Base-by-base conservation (phyloP, 768 basidiomycete genomes). In the Pisolithus orientalis region DNA sequence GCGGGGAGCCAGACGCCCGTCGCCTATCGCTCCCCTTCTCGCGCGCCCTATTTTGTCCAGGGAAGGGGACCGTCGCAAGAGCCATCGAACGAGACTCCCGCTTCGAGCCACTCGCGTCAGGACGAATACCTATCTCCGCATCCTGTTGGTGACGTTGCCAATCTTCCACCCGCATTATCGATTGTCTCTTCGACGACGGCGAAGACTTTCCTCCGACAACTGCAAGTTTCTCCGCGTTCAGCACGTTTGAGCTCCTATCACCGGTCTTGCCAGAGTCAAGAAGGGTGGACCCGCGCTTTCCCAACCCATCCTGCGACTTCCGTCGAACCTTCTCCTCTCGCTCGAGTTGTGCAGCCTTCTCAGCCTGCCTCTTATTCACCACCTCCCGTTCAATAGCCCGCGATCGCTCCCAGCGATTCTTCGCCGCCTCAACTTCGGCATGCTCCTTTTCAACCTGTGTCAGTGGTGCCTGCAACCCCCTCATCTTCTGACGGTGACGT, bases 401-500 rank as follows among this genome's bases (percentile, higher is more conserved):
- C 44, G 87, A 82, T 39, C 81, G 77, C 66, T 93, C 90, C 92
- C 92, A 95, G 28, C 87, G 80, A 59, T 75, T 78, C 62, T 81
- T 83, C 11, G 90, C 92, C n/a, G 80, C 81, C 51, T 77, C 79
- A 16, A 94, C 59, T 28, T 88, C 80, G 1, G 86, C 89, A 55
- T 85, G 79, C 62, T 93, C 87, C 62, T 80, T 82, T 70, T 85
- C 83, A 2, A 85, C 84, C 58, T 81, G 78, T n/a, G 87, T 93
- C 31, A 96, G 70, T 5, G 93, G 93, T 38, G 77, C 82, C 70
- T 96, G 93, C 57, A 96, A 65, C 61, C 83, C 82, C 32, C 78
- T 79, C 73, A 96, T 79, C 70, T 90, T 89, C 70, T 88, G 84
- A 46, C 88, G 80, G 60, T 95, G 93, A 16, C 92, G 76, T 58